Conservation (phyloP, 371 early-diverging fungal species). For the Mortierella sp. region DNA sequence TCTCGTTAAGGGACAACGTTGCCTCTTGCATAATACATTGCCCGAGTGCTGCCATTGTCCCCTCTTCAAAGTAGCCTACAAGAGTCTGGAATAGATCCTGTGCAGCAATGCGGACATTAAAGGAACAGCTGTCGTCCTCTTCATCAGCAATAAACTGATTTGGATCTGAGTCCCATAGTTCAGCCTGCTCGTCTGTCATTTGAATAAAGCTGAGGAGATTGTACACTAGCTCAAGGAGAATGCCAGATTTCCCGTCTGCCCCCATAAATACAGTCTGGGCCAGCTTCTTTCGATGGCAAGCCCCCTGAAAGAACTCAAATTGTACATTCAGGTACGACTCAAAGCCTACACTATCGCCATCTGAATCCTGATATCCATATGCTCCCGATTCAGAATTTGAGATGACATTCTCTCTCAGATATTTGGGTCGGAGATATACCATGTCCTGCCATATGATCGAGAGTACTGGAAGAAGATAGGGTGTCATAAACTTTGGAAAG, state of each 20-base stretch:
- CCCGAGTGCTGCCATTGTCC: background rate
- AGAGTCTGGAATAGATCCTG: constrained; percentile 65
- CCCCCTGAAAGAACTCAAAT: constrained; percentile 68
- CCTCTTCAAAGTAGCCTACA: background rate
- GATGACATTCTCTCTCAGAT: constrained; percentile 59
- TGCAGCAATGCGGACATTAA: constrained; percentile 80
- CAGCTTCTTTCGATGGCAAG: constrained; percentile 57
- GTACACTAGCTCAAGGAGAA: constrained; percentile 1
- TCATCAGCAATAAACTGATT: constrained; percentile 89
- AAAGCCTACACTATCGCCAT: constrained; percentile 71
- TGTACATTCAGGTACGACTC: constrained; percentile 67
- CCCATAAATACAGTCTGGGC: constrained; percentile 43
- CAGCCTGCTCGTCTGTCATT: constrained; percentile 43
- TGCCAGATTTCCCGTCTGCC: constrained; percentile 20
- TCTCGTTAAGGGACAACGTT: background rate
- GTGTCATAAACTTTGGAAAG: constrained; percentile 62
- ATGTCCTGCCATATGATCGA: constrained; percentile 71
- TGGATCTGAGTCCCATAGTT: constrained; percentile 80
- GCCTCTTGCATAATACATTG: background rate
- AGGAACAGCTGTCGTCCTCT: constrained; percentile 81
- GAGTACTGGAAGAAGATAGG: constrained; percentile 56
- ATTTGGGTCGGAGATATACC: constrained; percentile 57
- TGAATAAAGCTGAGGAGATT: background rate
- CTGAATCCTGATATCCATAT: constrained; percentile 62
- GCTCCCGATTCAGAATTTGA: constrained; percentile 24